phyloP scores from a whole-genome alignment of 2,329 filamentous ascomycete species.

The Exophiala bonariae region DNA sequence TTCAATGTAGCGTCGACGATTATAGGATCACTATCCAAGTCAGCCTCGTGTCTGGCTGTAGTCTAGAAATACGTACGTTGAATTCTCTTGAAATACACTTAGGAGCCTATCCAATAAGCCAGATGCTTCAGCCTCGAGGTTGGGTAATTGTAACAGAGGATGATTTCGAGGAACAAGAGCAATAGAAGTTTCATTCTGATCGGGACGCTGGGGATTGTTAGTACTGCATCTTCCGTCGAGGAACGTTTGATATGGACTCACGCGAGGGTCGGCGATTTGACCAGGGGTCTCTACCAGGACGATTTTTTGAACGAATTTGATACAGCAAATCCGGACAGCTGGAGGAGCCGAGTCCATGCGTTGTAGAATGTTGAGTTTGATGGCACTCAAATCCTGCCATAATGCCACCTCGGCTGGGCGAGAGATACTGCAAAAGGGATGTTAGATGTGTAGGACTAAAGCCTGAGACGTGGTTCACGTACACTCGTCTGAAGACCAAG shows the following conservation, averaged over 20 bases:
- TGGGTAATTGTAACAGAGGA: conserved; percentile 72
- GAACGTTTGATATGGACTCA: too few species aligned
- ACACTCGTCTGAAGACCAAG: conserved; percentile 90
- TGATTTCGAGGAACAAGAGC: conserved; percentile 83
- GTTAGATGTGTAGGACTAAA: conserved; percentile 12
- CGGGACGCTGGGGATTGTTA: conserved; percentile 57
- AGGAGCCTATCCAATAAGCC: conserved; percentile 88
- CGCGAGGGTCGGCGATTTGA: conserved; percentile 75
- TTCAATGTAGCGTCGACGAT: conserved; percentile 91
- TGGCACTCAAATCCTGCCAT: conserved; percentile 84
- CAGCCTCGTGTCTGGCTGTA: not conserved
- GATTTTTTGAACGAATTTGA: conserved; percentile 95
- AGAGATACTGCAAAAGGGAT: conserved; percentile 64
- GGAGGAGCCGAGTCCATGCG: conserved; percentile 80
- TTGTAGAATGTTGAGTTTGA: conserved; percentile 84
- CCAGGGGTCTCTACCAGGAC: conserved; percentile 90
- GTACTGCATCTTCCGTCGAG: too few species aligned
- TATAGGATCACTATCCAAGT: conserved; percentile 69
- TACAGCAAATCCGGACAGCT: conserved; percentile 85
- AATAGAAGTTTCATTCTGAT: conserved; percentile 81
- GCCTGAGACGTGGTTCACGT: conserved; percentile 50
- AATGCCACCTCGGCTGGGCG: conserved; percentile 77
- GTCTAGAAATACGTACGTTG: conserved; percentile 60
- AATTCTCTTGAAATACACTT: conserved; percentile 79
- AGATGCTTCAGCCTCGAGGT: conserved; percentile 88